These are phyloP conservation scores for Pleurotus platypus DNA, from an alignment of 768 basidiomycete species.

Conservation along the genomic window DNA sequence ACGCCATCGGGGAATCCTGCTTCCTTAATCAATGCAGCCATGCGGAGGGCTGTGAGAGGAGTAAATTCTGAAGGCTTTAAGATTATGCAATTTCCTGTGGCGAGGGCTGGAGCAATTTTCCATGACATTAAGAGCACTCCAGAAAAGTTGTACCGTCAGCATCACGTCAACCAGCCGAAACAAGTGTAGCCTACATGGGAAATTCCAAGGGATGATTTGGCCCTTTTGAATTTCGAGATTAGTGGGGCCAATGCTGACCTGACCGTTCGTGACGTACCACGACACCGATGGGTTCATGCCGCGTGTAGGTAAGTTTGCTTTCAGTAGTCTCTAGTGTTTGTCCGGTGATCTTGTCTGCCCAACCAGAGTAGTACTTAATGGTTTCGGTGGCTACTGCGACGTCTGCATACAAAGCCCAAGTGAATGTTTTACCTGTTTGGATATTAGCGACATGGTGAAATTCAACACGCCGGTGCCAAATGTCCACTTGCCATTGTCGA, in stretches of 20 bases:
- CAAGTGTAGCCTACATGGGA: constrained; percentile 36
- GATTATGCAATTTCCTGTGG: constrained; percentile 76
- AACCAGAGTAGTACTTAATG: constrained; percentile 51
- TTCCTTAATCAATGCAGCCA: constrained; percentile 50
- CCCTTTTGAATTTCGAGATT: constrained; percentile 35
- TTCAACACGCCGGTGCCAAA: no score
- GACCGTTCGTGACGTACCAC: constrained; percentile 19
- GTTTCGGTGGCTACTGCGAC: constrained; percentile 33
- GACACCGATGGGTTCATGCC: constrained; percentile 59
- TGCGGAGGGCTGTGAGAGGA: constrained; percentile 53
- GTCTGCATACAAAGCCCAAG: constrained; percentile 43
- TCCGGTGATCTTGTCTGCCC: constrained; percentile 46
- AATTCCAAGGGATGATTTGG: constrained; percentile 59
- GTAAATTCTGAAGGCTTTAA: constrained; percentile 81
- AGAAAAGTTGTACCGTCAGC: background rate
- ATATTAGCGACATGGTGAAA: background rate
- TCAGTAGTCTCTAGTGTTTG: constrained; percentile 42
- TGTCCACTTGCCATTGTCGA: constrained; percentile 50
- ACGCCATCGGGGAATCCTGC: constrained; percentile 74
- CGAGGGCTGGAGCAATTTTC: constrained; percentile 82
- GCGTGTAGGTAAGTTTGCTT: constrained; percentile 52
- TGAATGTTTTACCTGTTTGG: constrained; percentile 48
- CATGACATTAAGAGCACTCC: constrained; percentile 60
- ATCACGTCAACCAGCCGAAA: no score
- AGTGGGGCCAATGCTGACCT: no score